A percentile compares a stretch with the other conserved stretches of the same genome.
Evolutionary conservation across 108 stramenopile genomes (phyloP).

Genomic region (Aurantiochytrium sp.): DNA sequence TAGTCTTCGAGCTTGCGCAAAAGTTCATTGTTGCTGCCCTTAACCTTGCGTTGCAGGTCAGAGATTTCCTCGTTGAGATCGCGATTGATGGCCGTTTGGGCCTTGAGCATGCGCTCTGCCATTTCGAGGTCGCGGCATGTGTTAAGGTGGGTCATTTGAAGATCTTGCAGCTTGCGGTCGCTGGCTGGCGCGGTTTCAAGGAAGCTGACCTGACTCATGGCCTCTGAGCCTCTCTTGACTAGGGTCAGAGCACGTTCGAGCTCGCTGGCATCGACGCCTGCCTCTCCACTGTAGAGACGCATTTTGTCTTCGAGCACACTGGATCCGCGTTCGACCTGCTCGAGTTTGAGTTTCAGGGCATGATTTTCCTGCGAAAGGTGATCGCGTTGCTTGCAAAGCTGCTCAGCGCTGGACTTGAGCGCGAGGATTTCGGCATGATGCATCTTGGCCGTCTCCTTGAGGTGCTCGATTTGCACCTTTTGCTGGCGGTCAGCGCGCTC

Average conservation of each 20-base stretch:
- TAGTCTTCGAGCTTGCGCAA: slow-evolving; percentile 37
- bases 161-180: slow-evolving; percentile 32
- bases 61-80: slow-evolving; percentile 56
- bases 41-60: slow-evolving; percentile 18
- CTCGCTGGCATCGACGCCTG: slow-evolving; percentile 47
- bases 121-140: slow-evolving; percentile 47
- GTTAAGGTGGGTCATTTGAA: slow-evolving; percentile 45
- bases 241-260: slow-evolving; percentile 56
- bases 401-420: slow-evolving; percentile 44
- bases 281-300: slow-evolving; percentile 36
- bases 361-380: slow-evolving; percentile 26
- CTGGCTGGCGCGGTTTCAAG: slow-evolving; percentile 23
- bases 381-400: slow-evolving; percentile 39
- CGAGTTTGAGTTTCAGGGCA: slow-evolving; percentile 20
- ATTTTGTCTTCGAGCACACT: slow-evolving; percentile 39
- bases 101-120: slow-evolving; percentile 59
- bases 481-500: slow-evolving; percentile 14
- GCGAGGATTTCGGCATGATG: slow-evolving; percentile 39
- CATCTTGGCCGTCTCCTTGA: slow-evolving; percentile 51
- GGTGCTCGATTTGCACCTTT: slow-evolving; percentile 43
- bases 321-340: background rate
- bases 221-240: slow-evolving; percentile 27
- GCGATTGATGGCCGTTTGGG: slow-evolving; percentile 51
- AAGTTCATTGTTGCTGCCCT: slow-evolving; percentile 38
- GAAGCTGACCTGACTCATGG: slow-evolving; percentile 20